Base-by-base conservation (phyloP, 2,329 filamentous ascomycete genomes). In the Chalaropsis thielavioides region DNA sequence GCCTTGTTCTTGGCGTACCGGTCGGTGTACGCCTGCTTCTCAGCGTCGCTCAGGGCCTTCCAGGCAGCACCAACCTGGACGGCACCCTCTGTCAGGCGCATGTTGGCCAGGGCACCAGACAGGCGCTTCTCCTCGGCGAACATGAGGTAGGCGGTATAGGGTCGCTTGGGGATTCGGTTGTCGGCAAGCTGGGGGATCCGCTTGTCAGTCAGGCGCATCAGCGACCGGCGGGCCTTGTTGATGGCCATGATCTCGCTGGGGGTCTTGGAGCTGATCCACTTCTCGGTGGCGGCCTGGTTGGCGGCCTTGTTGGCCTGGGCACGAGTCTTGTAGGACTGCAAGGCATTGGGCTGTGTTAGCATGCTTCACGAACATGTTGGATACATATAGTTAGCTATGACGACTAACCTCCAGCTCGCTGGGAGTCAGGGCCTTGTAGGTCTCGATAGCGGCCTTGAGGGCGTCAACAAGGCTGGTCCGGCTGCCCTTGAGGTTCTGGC, bases 201-300 rank as follows among this genome's bases (percentile, higher is more conserved):
- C 68, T 71, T 70, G 61, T 69, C 67, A 62, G 70, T 70, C 64
- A 76, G 74, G 63, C 71, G 74, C 65, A 72, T 72, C 59, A 84
- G 75, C 31, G 67, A 68, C 7, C 58, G 68, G 65, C 82, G 82
- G 24, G 80, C 79, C 1, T 67, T 68, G 74, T 81, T 83, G 67
- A 81, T 81, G 1, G 72, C 67, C 60, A 70, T 68, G 63, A 83
- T 78, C 38, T 74, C 72, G 62, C 71, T 70, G 2, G 74, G 71
- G 2, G 76, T 71, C 69, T 77, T 71, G 35, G 71, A 73, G 67
- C 78, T 73, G n/a, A 83, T 71, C 81, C 81, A 84, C 17, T 74
- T 72, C 72, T 77, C 75, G 70, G 74, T 74, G 19, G 71, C 69
- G 8, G 71, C 74, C 8, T 72, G 69, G 70, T 81, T 81, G 69